Base-by-base conservation (phyloP, 768 basidiomycete species). In the Serpula lacrymans region DNA sequence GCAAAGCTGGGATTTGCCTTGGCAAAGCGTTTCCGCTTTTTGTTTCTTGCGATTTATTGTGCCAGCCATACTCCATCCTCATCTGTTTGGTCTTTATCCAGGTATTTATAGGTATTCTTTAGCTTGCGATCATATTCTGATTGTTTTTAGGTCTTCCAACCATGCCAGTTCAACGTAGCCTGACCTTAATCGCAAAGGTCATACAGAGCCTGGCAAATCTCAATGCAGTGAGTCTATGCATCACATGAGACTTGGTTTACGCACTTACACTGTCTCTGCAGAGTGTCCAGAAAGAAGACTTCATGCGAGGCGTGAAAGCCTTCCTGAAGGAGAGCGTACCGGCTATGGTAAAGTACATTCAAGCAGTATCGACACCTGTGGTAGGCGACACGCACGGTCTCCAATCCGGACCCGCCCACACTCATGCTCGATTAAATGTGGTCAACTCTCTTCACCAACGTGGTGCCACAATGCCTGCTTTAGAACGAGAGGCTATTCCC, bases 1-100 rank as follows among this genome's bases (percentile, higher is more conserved):
- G 11, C 66, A 67, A 20, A 74, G 72, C 45, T 64, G 60, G 28
- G 72, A 84, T 23, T 63, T 89, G 23, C 85, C 79, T 24, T 81
- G 78, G 74, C 89, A 91, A 57, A 82, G 84, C 51, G 86, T 94
- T 30, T 88, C 86, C 25, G 90, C 91, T 1, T 93, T 94, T 57
- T 80, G 86, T 57, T 94, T 93, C 63, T 72, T 94, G 30, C 78
- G 91, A 29, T 91, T 93, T 60, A 84, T 94, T 45, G 87, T 89
- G 18, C 92, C 91, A 24, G 91, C 87, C 17, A 86, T 94, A 42
- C 71, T 93, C n/a, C 78, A 88, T 57, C 91, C 91, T 2, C 86
- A 91, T 60, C 63, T 90, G 4, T 93, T 88, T 54, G 82, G 86
- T 18, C 68, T 94, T 37, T 81, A 71, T 49, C 78, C 80, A 57